Percentiles rank a stretch among this genome's conserved stretches.
Evolutionary conservation across 2,329 filamentous ascomycete species (phyloP).

Genomic region (Aureobasidium uvarum): DNA sequence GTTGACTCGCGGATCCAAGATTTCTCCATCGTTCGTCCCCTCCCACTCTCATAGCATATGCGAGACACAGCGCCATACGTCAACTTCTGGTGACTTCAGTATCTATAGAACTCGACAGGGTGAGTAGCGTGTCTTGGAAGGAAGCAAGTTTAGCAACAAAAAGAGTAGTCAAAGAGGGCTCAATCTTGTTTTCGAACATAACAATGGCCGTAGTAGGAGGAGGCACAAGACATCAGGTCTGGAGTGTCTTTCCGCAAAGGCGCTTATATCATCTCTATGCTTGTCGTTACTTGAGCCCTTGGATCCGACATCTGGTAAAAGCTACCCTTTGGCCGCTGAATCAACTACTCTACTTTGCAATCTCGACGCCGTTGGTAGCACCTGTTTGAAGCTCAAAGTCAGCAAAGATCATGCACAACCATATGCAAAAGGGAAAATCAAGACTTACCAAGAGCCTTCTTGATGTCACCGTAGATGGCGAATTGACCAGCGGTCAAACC

Average conservation of each 20-base stretch:
- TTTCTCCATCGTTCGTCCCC: too few species aligned
- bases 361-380: constrained; percentile 72
- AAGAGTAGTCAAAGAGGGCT: too few species aligned
- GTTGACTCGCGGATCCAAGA: too few species aligned
- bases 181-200: too few species aligned
- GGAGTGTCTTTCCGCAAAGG: background rate
- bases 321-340: background rate
- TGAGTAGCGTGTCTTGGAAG: too few species aligned
- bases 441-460: constrained; percentile 37
- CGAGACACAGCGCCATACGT: too few species aligned
- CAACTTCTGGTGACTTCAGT: too few species aligned
- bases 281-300: background rate
- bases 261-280: background rate
- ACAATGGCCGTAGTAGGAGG: too few species aligned
- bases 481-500: constrained; percentile 78
- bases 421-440: background rate
- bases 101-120: too few species aligned
- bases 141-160: too few species aligned
- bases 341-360: constrained; percentile 44
- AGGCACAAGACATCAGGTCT: background rate
- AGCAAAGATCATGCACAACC: constrained; percentile 10
- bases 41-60: too few species aligned
- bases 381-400: constrained; percentile 48
- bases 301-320: background rate
- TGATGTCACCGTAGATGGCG: constrained; percentile 50